Evolutionary conservation across 106 monocot species (phyloP), one percentile per base, ranked within the genome.

Genomic region (Acanthochlamys bracteata): DNA sequence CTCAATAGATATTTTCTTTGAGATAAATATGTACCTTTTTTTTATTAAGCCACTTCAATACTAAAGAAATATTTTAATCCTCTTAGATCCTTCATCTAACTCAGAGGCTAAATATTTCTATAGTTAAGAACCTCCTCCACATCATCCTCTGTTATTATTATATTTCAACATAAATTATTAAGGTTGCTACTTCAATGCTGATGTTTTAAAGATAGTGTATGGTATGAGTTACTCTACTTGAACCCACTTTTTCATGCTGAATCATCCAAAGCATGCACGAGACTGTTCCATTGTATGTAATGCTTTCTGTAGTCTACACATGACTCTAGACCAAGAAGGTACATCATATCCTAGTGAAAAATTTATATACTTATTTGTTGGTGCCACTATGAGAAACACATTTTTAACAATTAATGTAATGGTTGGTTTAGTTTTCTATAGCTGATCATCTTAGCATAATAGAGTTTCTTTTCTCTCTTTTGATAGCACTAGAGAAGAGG

Each of bases 221-320:
- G 63, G 23, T 69, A 68, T 20, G 19, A 10, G 42, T 75, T 19
- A 7, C 69, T 39, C 26, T 67, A 25, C 4, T 14, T 1, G 20
- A 21, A 75, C 0, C 53, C 69, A 25, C 21, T 22, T 0, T 45
- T 55, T 14, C 1, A 61, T 59, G 24, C 20, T 23, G 46, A 75
- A 75, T 10, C 40, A 15, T 7, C 33, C 53, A 25, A 69, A 73
- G 61, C 59, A 78, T 25, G 73, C 61, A 20, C 55, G 39, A 13
- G 63, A 67, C 22, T 73, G 72, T 20, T 78, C 64, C 15, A 78
- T 27, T 8, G 72, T 67, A 46, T 79, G 69, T 39, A 79, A 59
- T 4, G 73, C 27, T 24, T 64, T 68, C 11, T 67, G 47, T 11
- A 72, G 45, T 41, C 40, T 67, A 55, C 54, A 68, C 9, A 78